A percentile compares a stretch with the other conserved stretches of the same genome.
Conservation (phyloP, 345 rosid species). For the Citrus glauca region DNA sequence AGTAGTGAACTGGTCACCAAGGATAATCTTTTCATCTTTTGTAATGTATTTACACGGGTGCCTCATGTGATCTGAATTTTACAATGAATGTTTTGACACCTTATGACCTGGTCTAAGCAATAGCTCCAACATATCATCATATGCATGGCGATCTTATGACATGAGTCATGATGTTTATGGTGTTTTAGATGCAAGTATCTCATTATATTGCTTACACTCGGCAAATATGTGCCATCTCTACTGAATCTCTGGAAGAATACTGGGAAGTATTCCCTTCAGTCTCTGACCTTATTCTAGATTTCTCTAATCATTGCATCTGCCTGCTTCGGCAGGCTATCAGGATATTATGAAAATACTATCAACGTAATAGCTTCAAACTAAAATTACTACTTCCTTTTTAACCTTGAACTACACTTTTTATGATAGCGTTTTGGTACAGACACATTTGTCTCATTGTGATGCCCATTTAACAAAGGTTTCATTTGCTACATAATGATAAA, state of each 20-base stretch:
- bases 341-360: background rate
- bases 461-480: background rate
- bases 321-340: background rate
- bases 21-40: background rate
- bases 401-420: background rate
- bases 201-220: background rate
- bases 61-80: background rate
- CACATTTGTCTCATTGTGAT: background rate
- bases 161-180: background rate
- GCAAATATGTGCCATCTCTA: background rate
- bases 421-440: background rate
- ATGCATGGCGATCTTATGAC: background rate
- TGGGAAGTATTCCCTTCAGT: background rate
- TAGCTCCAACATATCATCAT: background rate
- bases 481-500: background rate
- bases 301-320: background rate
- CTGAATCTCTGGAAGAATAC: background rate
- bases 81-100: background rate
- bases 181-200: background rate
- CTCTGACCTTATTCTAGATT: background rate
- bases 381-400: background rate
- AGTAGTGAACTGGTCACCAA: background rate
- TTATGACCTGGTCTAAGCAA: background rate
- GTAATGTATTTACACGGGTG: background rate
- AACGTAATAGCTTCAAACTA: background rate